A percentile compares a stretch with the other conserved stretches of the same genome.
These are phyloP conservation scores for Phylloporus sp. DNA, from an alignment of 768 basidiomycete genomes.

Conservation along the genomic window DNA sequence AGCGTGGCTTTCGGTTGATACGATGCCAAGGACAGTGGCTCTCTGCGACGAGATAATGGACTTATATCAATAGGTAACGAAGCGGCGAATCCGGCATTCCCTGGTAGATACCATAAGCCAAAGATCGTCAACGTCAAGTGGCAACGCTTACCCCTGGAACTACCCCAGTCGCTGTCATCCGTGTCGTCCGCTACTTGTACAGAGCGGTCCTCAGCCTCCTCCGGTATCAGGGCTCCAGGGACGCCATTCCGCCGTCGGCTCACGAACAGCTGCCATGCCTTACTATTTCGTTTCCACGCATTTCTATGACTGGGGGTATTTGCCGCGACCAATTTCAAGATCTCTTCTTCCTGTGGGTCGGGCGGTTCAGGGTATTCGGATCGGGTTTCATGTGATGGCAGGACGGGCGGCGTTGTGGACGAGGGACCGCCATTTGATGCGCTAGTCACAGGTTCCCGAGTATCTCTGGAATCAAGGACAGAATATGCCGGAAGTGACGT, in stretches of 20 bases:
- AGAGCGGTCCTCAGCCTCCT: slow-evolving; percentile 32
- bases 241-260: slow-evolving; percentile 29
- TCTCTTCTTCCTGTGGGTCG: slow-evolving; percentile 46
- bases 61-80: slow-evolving; percentile 64
- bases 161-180: slow-evolving; percentile 25
- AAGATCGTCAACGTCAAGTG: neutral
- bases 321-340: slow-evolving; percentile 62
- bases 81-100: slow-evolving; percentile 37
- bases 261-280: slow-evolving; percentile 60
- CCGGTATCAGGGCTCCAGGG: slow-evolving; percentile 31
- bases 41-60: slow-evolving; percentile 32
- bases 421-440: neutral
- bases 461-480: slow-evolving; percentile 36
- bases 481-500: slow-evolving; percentile 66
- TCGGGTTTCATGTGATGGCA: neutral
- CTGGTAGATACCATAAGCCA: slow-evolving; percentile 23
- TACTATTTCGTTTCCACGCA: slow-evolving; percentile 62
- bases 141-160: slow-evolving; percentile 22
- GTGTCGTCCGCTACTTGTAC: slow-evolving; percentile 11
- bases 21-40: slow-evolving; percentile 48
- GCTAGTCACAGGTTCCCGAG: neutral
- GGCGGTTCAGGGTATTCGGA: slow-evolving; percentile 22
- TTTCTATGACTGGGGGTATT: slow-evolving; percentile 65
- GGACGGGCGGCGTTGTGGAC: neutral
- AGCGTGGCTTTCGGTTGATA: slow-evolving; percentile 51